Evolutionary conservation across 306 rosid species (phyloP).

Genomic region (Glycine tomentella): DNA sequence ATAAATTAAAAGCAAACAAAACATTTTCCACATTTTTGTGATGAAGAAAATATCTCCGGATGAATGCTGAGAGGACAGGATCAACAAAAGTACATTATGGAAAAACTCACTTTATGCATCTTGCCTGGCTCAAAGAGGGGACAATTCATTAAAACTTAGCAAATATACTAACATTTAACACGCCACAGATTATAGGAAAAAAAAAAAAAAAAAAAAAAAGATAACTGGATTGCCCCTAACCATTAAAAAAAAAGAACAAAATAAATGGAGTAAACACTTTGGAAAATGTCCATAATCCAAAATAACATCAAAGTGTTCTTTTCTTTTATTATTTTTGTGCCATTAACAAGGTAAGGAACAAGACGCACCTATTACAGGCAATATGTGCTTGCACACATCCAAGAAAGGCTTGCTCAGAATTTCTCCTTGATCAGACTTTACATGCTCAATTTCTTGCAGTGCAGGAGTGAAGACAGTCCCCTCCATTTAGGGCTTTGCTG

Average conservation of each 20-base stretch:
- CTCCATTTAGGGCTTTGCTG: constrained; percentile 72
- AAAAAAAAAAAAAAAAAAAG: not conserved
- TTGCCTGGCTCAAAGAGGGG: constrained; percentile 3
- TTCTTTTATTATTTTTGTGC: not conserved
- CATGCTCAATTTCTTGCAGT: constrained; percentile 73
- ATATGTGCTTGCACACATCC: constrained; percentile 88
- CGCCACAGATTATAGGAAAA: not conserved
- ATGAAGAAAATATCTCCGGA: not conserved
- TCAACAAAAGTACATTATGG: not conserved
- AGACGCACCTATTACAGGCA: constrained; percentile 84
- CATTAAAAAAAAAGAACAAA: not conserved
- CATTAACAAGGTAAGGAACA: constrained; percentile 34
- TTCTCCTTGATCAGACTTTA: constrained; percentile 79
- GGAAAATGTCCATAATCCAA: constrained; percentile 4
- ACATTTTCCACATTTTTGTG: not conserved
- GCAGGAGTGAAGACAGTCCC: constrained; percentile 83
- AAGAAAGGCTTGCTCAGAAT: constrained; percentile 77
- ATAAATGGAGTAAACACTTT: not conserved
- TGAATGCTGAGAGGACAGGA: not conserved
- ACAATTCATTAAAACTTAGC: constrained; percentile 19
- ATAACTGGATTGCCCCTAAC: not conserved
- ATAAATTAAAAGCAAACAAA: not conserved
- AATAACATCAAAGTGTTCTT: constrained; percentile 2
- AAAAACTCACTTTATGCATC: not conserved
- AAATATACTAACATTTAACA: constrained; percentile 5